A percentile compares a stretch with the other conserved stretches of the same genome.
phyloP scores from a whole-genome alignment of 805 yeast genomes.

The Hanseniaspora pseudoguilliermondii region DNA sequence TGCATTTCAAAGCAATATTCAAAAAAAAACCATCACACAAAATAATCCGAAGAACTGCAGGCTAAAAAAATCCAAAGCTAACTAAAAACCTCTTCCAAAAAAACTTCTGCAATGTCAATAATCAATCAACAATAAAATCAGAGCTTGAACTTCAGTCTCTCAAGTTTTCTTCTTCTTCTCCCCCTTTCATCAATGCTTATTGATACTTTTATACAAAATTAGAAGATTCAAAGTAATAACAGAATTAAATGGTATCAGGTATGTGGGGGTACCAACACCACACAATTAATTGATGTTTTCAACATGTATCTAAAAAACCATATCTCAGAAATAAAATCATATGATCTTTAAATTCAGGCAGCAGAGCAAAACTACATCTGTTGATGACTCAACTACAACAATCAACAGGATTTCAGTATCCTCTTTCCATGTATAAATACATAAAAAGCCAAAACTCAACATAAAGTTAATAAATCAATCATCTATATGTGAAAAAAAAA shows the following conservation, averaged over 20 bases:
- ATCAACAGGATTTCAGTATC: conserved; percentile 1
- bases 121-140: background rate
- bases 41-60: background rate
- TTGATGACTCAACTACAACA: background rate
- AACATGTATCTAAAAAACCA: background rate
- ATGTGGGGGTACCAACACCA: background rate
- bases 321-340: conserved; percentile 10
- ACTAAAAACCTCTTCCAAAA: background rate
- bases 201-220: background rate
- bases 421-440: background rate
- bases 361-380: conserved; percentile 1
- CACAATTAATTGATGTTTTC: background rate
- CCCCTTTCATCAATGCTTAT: background rate
- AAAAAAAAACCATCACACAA: background rate
- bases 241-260: background rate
- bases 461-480: background rate
- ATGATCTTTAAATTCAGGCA: conserved; percentile 1
- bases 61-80: background rate
- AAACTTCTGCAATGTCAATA: background rate
- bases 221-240: background rate
- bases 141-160: background rate
- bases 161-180: background rate
- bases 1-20: background rate
- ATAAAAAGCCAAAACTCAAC: background rate
- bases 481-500: background rate